Conservation (phyloP, 2,329 filamentous ascomycete genomes). For the Bisporella sp. region DNA sequence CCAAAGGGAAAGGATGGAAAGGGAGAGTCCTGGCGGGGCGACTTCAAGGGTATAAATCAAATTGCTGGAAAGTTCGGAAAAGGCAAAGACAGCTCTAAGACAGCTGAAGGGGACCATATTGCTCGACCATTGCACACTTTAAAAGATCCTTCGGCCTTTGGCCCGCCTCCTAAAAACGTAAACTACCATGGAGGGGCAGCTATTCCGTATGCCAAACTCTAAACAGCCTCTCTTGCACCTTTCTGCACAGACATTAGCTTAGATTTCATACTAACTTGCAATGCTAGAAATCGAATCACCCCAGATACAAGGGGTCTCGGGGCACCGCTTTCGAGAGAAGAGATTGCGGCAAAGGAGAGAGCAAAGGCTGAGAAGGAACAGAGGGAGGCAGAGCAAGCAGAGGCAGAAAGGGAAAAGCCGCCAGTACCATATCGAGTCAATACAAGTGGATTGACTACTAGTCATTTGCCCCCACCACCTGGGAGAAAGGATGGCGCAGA, state of each 20-base stretch:
- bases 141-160: conserved; percentile 59
- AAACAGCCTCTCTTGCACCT: background rate
- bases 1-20: conserved; percentile 44
- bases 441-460: conserved; percentile 52
- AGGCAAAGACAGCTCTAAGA: conserved; percentile 17
- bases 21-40: conserved; percentile 44
- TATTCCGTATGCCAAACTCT: conserved; percentile 10
- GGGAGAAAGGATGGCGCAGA: conserved; percentile 30
- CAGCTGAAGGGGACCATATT: conserved; percentile 17
- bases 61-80: conserved; percentile 30
- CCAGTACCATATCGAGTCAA: conserved; percentile 54
- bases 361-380: conserved; percentile 25
- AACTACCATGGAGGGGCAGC: conserved; percentile 25
- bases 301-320: conserved; percentile 33
- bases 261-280: background rate
- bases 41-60: conserved; percentile 29
- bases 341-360: conserved; percentile 22
- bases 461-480: conserved; percentile 54
- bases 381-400: conserved; percentile 22
- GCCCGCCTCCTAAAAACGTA: conserved; percentile 54
- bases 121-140: conserved; percentile 48
- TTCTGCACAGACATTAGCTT: no score
- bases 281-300: conserved; percentile 17
- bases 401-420: conserved; percentile 28
- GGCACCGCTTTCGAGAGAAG: conserved; percentile 34